Evolutionary conservation across 2,329 filamentous ascomycete genomes (phyloP).

Genomic region (Microcera coccophila): DNA sequence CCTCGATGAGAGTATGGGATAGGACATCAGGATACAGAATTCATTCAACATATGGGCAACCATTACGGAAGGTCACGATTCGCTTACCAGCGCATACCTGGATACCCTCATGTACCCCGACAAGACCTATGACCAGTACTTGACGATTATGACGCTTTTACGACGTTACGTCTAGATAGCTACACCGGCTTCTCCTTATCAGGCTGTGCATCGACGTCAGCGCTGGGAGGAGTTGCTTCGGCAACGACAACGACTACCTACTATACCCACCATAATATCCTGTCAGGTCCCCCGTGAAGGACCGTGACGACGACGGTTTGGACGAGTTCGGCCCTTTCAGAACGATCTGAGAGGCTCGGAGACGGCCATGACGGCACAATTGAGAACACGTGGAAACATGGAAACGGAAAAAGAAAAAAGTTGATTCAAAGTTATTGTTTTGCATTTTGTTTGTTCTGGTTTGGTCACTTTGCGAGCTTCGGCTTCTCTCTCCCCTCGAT

Average conservation of each 20-base stretch:
- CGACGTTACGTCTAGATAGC: slow-evolving; percentile 47
- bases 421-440: slow-evolving; percentile 21
- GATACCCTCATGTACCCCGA: slow-evolving; percentile 31
- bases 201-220: slow-evolving; percentile 29
- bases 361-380: slow-evolving; percentile 15
- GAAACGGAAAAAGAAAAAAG: slow-evolving; percentile 29
- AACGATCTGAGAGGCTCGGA: slow-evolving; percentile 15
- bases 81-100: slow-evolving; percentile 27
- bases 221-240: slow-evolving; percentile 32
- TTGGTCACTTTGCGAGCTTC: slow-evolving; percentile 12
- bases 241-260: slow-evolving; percentile 36
- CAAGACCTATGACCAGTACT: slow-evolving; percentile 37
- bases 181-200: slow-evolving; percentile 32
- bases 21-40: slow-evolving; percentile 40
- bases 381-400: slow-evolving; percentile 10
- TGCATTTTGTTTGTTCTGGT: slow-evolving; percentile 11
- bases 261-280: slow-evolving; percentile 41
- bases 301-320: slow-evolving; percentile 31
- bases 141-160: slow-evolving; percentile 47
- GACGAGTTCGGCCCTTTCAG: slow-evolving; percentile 15
- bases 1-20: slow-evolving; percentile 37
- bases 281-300: slow-evolving; percentile 33
- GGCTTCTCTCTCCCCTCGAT: slow-evolving; percentile 14
- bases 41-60: slow-evolving; percentile 40
- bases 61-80: slow-evolving; percentile 35